A percentile compares a stretch with the other conserved stretches of the same genome.
Conservation (phyloP, 2,329 filamentous ascomycete species). For the Sporothrix dimorphospora region DNA sequence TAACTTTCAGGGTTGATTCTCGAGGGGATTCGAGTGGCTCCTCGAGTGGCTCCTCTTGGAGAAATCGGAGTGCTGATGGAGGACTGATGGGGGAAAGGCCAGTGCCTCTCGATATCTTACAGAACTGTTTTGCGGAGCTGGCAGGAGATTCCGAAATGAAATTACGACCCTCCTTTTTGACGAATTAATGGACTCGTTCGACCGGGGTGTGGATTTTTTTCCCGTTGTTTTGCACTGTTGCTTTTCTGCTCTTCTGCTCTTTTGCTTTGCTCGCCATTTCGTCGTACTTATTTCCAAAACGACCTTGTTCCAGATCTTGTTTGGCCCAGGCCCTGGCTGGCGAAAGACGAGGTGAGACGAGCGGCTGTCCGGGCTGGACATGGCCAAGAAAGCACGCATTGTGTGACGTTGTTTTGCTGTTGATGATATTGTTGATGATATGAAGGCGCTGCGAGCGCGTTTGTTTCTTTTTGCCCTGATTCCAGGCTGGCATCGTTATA, state of each 20-base stretch:
- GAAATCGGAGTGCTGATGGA: neutral
- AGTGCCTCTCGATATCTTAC: conserved; percentile 17
- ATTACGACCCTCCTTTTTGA: conserved; percentile 20
- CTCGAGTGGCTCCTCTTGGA: neutral
- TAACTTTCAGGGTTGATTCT: conserved; percentile 11
- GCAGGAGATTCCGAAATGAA: conserved; percentile 19
- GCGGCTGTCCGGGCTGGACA: neutral
- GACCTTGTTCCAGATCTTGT: neutral
- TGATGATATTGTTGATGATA: neutral
- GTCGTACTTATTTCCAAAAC: neutral
- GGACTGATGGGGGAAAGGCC: conserved; percentile 1
- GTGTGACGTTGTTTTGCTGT: neutral
- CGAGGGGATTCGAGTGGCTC: neutral
- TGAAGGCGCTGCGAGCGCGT: conserved; percentile 8
- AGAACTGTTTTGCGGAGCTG: conserved; percentile 19
- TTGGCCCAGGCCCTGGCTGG: neutral
- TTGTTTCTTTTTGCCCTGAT: neutral
- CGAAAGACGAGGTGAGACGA: neutral
- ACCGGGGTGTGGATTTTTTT: neutral
- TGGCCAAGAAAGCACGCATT: neutral
- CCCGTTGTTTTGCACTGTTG: neutral
- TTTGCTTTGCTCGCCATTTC: neutral
- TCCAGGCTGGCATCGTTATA: neutral
- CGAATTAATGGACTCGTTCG: conserved; percentile 2
- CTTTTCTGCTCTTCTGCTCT: neutral